Evolutionary conservation across 257 asterid genomes (phyloP), one percentile per base, ranked within the genome.

Genomic region (Przewalskia tangutica): DNA sequence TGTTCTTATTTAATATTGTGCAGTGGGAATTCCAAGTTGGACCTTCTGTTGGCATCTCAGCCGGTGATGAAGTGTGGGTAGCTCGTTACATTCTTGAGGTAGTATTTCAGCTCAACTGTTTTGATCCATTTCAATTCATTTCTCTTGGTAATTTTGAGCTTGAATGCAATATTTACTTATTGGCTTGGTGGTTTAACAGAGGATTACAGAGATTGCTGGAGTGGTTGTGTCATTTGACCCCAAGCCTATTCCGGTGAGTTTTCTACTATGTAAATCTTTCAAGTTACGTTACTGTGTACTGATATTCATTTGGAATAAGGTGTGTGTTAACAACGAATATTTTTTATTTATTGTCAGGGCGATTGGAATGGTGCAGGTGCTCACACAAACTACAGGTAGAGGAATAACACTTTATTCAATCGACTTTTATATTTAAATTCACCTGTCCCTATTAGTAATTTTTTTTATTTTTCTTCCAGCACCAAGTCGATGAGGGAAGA

Each of bases 321-420:
- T 71, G 44, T 73, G 40, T 73, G 48, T 73, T 73, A 3, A 73
- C 12, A 17, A 48, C 12, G 60, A 6, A 48, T 48, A 13, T 73
- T 56, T 58, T 5, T 48, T 13, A 46, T 42, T 40, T 40, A 32
- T 48, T 79, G 11, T 53, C 85, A 95, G 98, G 99, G 99, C 54
- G 99, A 95, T 79, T 95, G 99, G 99, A 95, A 95, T 17, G 99
- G 99, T 13, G 99, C 99, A 34, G 99, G 99, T 77, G 99, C 99
- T 34, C 99, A 95, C 88, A 85, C 91, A 65, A 95, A 95, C 81
- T 95, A 90, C 93, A 95, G 98, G 98, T 95, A 79, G 46, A 68
- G 46, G 48, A 7, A 75, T 7, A 50, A 75, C 46, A 14, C 27
- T 50, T 8, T 3, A 14, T 75, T 0, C 3, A 3, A 20, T 0